A percentile compares a stretch with the other conserved stretches of the same genome.
phyloP scores from a whole-genome alignment of 108 stramenopile species.

The Nannochloropsis granulata region DNA sequence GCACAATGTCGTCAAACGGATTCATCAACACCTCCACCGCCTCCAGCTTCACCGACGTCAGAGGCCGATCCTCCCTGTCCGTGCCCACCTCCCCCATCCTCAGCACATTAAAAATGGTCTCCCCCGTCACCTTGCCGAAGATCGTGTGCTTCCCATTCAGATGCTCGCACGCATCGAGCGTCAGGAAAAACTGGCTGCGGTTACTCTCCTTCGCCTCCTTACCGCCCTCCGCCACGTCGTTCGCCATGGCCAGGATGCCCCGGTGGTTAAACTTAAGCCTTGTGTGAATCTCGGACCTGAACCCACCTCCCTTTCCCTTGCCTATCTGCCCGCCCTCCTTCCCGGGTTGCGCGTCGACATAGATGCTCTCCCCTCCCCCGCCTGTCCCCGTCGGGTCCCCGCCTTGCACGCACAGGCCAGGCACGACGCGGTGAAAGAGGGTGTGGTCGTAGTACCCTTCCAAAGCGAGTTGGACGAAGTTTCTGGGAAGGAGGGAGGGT shows the following conservation, averaged over 20 bases:
- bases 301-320: neutral
- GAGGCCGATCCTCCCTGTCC: conserved; percentile 41
- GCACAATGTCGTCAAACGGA: conserved; percentile 63
- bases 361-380: conserved; percentile 37
- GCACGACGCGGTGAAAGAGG: conserved; percentile 62
- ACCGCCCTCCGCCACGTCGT: conserved; percentile 26
- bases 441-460: conserved; percentile 47
- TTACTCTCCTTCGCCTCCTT: conserved; percentile 25
- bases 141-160: conserved; percentile 78
- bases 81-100: conserved; percentile 63
- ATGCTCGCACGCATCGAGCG: conserved; percentile 65
- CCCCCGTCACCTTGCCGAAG: conserved; percentile 63
- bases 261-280: conserved; percentile 78
- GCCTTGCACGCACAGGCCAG: conserved; percentile 22
- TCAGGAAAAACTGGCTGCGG: conserved; percentile 86
- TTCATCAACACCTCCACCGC: conserved; percentile 61
- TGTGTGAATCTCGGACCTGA: conserved; percentile 57
- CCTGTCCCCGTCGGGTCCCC: conserved; percentile 54
- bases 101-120: conserved; percentile 82
- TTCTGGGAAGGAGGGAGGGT: neutral
- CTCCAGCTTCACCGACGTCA: conserved; percentile 37
- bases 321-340: neutral
- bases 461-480: conserved; percentile 74
- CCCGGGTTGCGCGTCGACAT: neutral
- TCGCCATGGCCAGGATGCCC: conserved; percentile 83